Percentiles rank a stretch among this genome's conserved stretches.
phyloP scores from a whole-genome alignment of 2,329 filamentous ascomycete genomes.

The Colletotrichum chlorophyti region DNA sequence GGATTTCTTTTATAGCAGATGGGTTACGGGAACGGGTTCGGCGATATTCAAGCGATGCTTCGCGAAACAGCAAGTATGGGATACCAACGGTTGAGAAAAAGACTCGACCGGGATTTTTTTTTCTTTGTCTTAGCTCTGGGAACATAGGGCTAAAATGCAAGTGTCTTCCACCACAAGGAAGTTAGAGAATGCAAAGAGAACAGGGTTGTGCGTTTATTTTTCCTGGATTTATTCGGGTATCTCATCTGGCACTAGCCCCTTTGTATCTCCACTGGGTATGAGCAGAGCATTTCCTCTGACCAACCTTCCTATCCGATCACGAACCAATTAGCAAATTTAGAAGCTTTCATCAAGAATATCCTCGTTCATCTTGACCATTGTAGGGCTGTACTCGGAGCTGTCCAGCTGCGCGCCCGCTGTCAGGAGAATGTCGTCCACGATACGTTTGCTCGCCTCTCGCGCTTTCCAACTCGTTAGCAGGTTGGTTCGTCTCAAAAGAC shows the following conservation, averaged over 20 bases:
- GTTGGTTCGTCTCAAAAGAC: background rate
- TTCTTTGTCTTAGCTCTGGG: too few relatives aligned
- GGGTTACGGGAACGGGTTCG: too few relatives aligned
- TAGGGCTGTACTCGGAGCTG: conserved; percentile 66
- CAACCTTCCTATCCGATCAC: too few relatives aligned
- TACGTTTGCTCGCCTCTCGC: conserved; percentile 79
- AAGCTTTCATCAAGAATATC: conserved; percentile 70
- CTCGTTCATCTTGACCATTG: conserved; percentile 70
- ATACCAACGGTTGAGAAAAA: too few relatives aligned
- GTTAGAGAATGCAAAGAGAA: too few relatives aligned
- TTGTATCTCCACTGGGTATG: background rate
- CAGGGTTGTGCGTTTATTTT: too few relatives aligned
- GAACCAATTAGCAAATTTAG: conserved; percentile 37
- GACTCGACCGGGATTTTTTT: too few relatives aligned
- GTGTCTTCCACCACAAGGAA: too few relatives aligned
- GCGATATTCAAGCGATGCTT: too few relatives aligned
- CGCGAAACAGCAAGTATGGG: too few relatives aligned
- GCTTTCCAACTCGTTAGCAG: conserved; percentile 52
- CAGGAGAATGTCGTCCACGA: conserved; percentile 80
- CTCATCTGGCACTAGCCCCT: background rate
- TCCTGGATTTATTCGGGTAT: background rate
- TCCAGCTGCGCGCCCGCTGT: conserved; percentile 73
- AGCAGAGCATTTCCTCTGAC: too few relatives aligned
- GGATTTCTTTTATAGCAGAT: conserved; percentile 4
- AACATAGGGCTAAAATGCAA: too few relatives aligned